Evolutionary conservation across 2,329 filamentous ascomycete species (phyloP), one percentile per base, ranked within the genome.

Genomic region (Camptophora hylomeconis): DNA sequence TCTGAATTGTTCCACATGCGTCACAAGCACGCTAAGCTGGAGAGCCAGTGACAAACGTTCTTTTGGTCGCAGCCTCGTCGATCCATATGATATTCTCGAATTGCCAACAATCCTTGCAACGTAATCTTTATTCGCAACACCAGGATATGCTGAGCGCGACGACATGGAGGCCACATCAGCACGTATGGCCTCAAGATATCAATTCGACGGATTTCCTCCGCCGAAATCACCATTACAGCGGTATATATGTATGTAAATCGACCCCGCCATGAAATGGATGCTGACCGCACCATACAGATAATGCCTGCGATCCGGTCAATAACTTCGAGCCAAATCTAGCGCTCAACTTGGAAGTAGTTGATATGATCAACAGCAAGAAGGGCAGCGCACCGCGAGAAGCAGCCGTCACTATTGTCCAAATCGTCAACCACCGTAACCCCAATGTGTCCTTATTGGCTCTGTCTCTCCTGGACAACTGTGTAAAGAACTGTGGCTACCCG

Each of bases 401-500:
- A 26, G 87, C 87, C 37, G 74, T 92, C 41, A 75, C 84, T 40
- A 93, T 95, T 42, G 87, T 94, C 46, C 78, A 80, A 58, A 84
- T 86, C 51, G 76, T 95, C 65, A 98, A 98, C 61, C 83, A 92
- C 57, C 81, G 89, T 53, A 98, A 95, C 53, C 80, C 86, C 36
- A 95, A 93, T 56, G 83, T 98, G 44, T 80, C 86, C 37, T 64
- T 98, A 42, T 69, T 95, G 35, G 87, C 89, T 35, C 28, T 51
- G 33, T 47, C 77, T 61, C 72, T 98, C 43, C 80, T 98, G 51
- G 89, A 98, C 54, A 95, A 95, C 40, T 95, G 89, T 57, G 89
- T 95, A 57, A 98, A 98, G 66, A 98, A 98, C 61, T 98, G 89
- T 67, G 89, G 89, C 46, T 98, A 98, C 53, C 86, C 89, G 1